These are phyloP conservation scores for Periconia sp. DNA, from an alignment of 2,329 filamentous ascomycete species.

Conservation along the genomic window DNA sequence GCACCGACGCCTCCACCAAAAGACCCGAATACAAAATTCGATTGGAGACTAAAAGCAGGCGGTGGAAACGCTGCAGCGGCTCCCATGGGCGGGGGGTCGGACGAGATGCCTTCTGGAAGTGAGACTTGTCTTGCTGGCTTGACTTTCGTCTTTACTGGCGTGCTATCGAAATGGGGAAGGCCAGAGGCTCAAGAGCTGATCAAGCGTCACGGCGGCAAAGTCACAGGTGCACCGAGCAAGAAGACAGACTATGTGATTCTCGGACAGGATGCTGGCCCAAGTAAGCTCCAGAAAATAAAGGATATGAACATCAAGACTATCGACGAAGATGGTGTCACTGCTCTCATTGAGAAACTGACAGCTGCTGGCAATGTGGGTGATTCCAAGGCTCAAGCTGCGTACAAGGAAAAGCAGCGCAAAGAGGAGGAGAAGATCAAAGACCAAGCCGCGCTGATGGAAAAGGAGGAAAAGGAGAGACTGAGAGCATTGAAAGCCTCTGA, in stretches of 20 bases:
- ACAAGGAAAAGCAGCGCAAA: constrained; percentile 78
- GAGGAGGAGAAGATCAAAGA: constrained; percentile 81
- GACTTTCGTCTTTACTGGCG: constrained; percentile 92
- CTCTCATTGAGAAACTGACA: constrained; percentile 77
- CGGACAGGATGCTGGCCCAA: constrained; percentile 87
- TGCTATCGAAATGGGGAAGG: constrained; percentile 76
- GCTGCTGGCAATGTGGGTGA: constrained; percentile 73
- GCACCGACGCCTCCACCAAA: constrained; percentile 81
- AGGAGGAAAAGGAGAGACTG: constrained; percentile 76
- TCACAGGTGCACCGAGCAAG: constrained; percentile 79
- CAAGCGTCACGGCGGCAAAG: constrained; percentile 92
- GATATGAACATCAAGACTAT: constrained; percentile 84
- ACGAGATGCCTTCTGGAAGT: constrained; percentile 77
- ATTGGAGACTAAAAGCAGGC: constrained; percentile 63
- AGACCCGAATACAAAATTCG: constrained; percentile 71
- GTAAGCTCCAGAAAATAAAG: constrained; percentile 84
- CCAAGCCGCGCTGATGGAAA: constrained; percentile 83
- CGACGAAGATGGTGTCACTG: constrained; percentile 88
- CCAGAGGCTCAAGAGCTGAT: constrained; percentile 85
- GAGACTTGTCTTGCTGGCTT: constrained; percentile 90
- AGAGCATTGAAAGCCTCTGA: constrained; percentile 50
- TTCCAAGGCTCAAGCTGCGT: constrained; percentile 83
- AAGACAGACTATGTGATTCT: constrained; percentile 95
- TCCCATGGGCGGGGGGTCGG: constrained; percentile 59
- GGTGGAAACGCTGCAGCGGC: constrained; percentile 65